These are phyloP conservation scores for Ajuga chamaepitys DNA, from an alignment of 257 asterid species.

Conservation along the genomic window DNA sequence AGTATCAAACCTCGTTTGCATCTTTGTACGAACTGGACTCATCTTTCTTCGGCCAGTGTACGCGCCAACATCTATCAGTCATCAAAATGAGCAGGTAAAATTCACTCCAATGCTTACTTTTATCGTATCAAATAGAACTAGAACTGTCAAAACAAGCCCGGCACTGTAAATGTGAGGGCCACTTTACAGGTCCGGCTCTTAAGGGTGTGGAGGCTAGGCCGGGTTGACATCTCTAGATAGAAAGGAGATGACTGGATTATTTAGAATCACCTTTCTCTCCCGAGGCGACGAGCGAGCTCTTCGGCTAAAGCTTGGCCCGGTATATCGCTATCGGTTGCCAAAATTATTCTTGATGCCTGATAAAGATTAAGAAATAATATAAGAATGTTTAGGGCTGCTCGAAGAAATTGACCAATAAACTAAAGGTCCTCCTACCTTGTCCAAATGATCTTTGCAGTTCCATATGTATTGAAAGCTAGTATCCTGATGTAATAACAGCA, in stretches of 20 bases:
- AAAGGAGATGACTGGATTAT: conserved; percentile 10
- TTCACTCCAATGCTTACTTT: background rate
- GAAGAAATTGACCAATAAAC: background rate
- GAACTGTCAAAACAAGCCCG: no score
- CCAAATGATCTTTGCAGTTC: conserved; percentile 58
- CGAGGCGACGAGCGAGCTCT: conserved; percentile 78
- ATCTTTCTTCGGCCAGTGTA: conserved; percentile 56
- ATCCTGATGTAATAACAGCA: conserved; percentile 36
- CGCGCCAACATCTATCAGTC: conserved; percentile 51
- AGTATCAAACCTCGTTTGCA: conserved; percentile 57
- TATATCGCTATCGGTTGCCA: conserved; percentile 70
- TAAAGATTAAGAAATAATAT: background rate
- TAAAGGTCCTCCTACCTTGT: conserved; percentile 37
- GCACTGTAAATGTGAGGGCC: no score
- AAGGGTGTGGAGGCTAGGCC: no score
- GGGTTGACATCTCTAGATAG: no score
- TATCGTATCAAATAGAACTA: no score
- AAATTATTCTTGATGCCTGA: conserved; percentile 57
- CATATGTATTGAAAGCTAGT: conserved; percentile 55
- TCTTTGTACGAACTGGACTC: conserved; percentile 50
- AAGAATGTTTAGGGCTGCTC: background rate
- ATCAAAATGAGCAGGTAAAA: background rate
- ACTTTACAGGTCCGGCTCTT: no score
- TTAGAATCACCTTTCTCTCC: conserved; percentile 48
- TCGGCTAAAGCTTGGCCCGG: conserved; percentile 74